These are phyloP conservation scores for Podaxis carcinomalis DNA, from an alignment of 768 basidiomycete genomes.

Conservation along the genomic window DNA sequence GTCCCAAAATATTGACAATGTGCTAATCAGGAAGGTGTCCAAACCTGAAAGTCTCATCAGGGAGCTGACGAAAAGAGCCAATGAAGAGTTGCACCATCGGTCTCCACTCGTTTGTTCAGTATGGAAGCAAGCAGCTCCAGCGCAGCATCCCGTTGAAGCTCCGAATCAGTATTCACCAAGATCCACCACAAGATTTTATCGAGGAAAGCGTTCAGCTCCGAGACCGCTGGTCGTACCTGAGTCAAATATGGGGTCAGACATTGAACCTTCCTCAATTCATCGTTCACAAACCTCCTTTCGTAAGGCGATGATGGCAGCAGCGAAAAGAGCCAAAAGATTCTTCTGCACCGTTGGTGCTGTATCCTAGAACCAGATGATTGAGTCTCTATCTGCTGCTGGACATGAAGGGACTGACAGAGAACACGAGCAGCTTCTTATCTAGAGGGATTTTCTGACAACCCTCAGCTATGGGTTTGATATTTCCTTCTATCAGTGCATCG, in stretches of 20 bases:
- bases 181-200: constrained; percentile 57
- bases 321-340: constrained; percentile 63
- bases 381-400: neutral
- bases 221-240: constrained; percentile 51
- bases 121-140: constrained; percentile 53
- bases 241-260: neutral
- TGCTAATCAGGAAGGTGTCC: constrained; percentile 36
- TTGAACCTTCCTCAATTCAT: neutral
- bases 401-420: constrained; percentile 5
- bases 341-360: constrained; percentile 45
- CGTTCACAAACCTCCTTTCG: constrained; percentile 55
- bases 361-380: constrained; percentile 28
- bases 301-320: constrained; percentile 61
- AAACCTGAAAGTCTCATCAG: constrained; percentile 34
- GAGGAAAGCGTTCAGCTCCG: constrained; percentile 47
- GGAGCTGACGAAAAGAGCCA: neutral
- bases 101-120: constrained; percentile 70
- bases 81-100: constrained; percentile 45
- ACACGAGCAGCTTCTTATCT: constrained; percentile 14
- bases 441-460: constrained; percentile 49
- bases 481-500: constrained; percentile 51
- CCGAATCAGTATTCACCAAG: constrained; percentile 39
- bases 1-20: constrained; percentile 45
- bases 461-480: constrained; percentile 46
- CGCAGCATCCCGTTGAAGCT: constrained; percentile 50